phyloP scores from a whole-genome alignment of 2,329 filamentous ascomycete genomes.

The Gyromitra esculenta region DNA sequence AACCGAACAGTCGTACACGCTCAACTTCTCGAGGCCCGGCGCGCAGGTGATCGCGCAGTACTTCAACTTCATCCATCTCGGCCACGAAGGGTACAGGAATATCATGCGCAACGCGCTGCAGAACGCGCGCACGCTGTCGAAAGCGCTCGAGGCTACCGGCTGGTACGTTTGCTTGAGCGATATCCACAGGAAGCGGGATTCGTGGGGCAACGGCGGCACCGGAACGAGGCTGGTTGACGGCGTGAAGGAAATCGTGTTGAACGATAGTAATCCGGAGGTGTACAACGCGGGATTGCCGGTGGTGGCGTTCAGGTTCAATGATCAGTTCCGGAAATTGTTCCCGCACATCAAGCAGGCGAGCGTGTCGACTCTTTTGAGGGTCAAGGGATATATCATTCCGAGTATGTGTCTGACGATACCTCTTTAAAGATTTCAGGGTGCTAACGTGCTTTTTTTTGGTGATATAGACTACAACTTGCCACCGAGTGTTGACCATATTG shows the following conservation, averaged over 20 bases:
- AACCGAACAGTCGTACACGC: slow-evolving; percentile 75
- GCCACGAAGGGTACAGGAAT: slow-evolving; percentile 71
- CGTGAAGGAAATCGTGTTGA: slow-evolving; percentile 20
- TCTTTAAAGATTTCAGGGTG: background rate
- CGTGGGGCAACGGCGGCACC: slow-evolving; percentile 24
- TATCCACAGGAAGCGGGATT: slow-evolving; percentile 69
- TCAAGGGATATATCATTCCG: slow-evolving; percentile 76
- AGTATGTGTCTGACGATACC: slow-evolving; percentile 61
- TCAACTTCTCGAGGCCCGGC: slow-evolving; percentile 77
- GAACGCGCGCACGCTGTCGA: slow-evolving; percentile 72
- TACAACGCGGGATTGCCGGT: slow-evolving; percentile 74
- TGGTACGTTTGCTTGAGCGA: slow-evolving; percentile 74
- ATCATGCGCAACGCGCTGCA: slow-evolving; percentile 74
- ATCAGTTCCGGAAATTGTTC: slow-evolving; percentile 70
- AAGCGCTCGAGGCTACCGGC: slow-evolving; percentile 71
- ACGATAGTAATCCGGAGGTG: slow-evolving; percentile 60
- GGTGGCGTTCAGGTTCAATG: slow-evolving; percentile 72
- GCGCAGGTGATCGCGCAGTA: slow-evolving; percentile 77
- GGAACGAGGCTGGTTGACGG: slow-evolving; percentile 41
- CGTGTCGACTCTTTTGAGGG: slow-evolving; percentile 70
- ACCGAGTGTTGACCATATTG: slow-evolving; percentile 69
- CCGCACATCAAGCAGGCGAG: slow-evolving; percentile 72
- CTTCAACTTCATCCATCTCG: slow-evolving; percentile 77
- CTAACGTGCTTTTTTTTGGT: slow-evolving; percentile 11
- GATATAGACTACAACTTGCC: slow-evolving; percentile 71